phyloP scores from a whole-genome alignment of 441 rosid species.

The Macaranga tanarius region DNA sequence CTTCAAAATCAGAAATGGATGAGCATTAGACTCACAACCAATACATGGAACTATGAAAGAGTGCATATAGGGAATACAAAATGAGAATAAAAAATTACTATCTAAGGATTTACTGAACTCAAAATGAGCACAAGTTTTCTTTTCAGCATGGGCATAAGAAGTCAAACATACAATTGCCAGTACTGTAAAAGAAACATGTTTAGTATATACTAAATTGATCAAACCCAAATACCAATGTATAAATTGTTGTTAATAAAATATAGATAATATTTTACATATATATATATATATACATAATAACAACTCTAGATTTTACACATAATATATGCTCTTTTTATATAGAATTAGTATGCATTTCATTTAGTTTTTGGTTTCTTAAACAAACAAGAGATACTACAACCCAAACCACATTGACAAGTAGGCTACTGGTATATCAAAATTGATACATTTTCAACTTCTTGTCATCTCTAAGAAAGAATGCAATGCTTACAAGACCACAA shows the following conservation, averaged over 20 bases:
- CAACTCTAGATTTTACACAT: not conserved
- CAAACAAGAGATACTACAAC: not conserved
- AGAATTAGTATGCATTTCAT: not conserved
- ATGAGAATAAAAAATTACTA: not conserved
- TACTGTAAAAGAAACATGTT: not conserved
- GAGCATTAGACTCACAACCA: not conserved
- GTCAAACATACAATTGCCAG: not conserved
- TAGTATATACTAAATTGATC: not conserved
- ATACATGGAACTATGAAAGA: not conserved
- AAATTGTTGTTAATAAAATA: no score
- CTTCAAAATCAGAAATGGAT: constrained; percentile 9
- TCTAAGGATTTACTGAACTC: not conserved
- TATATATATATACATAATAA: no score
- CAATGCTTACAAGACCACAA: no score
- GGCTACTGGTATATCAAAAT: no score
- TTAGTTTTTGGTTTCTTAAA: not conserved
- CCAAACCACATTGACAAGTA: not conserved
- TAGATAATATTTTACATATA: no score
- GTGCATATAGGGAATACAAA: not conserved
- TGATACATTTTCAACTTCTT: no score
- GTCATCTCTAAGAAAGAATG: no score
- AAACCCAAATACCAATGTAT: not conserved
- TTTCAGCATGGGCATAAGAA: not conserved
- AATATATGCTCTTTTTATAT: not conserved
- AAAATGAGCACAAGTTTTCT: not conserved